Percentiles rank a stretch among this genome's conserved stretches.
Evolutionary conservation across 495 filamentous ascomycete genomes (phyloP).

Genomic region (Xylaria castorea): DNA sequence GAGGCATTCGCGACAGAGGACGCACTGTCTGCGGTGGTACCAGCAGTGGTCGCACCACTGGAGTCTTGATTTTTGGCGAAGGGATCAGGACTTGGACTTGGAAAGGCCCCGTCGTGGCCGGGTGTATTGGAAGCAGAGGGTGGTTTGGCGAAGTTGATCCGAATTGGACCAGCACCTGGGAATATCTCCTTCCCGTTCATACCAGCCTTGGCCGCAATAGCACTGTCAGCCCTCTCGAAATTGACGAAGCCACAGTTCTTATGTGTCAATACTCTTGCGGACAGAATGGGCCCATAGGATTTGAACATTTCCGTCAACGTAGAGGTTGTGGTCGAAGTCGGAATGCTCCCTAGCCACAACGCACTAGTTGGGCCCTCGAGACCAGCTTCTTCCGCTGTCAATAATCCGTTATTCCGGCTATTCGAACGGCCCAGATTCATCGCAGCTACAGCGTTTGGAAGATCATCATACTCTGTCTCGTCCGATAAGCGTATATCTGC

Average conservation of each 20-base stretch:
- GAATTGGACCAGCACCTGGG: constrained; percentile 90
- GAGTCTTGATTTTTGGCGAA: constrained; percentile 62
- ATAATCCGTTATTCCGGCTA: constrained; percentile 61
- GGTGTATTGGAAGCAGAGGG: constrained; percentile 87
- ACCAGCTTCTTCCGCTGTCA: constrained; percentile 73
- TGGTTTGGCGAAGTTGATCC: constrained; percentile 97
- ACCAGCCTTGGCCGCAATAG: constrained; percentile 81
- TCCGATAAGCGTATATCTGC: constrained; percentile 77
- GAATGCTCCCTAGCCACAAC: constrained; percentile 96
- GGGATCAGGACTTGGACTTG: constrained; percentile 95
- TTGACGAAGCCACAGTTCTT: constrained; percentile 99
- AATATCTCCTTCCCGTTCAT: constrained; percentile 98
- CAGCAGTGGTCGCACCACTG: constrained; percentile 51
- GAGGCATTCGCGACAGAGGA: constrained; percentile 45
- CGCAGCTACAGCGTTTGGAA: constrained; percentile 75
- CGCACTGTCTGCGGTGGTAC: constrained; percentile 44
- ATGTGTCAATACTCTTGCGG: constrained; percentile 91
- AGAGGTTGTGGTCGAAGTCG: constrained; percentile 93
- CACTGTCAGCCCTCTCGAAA: constrained; percentile 88
- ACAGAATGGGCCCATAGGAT: constrained; percentile 87
- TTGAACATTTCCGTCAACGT: constrained; percentile 93
- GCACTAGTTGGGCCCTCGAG: constrained; percentile 91
- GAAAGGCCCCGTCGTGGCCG: constrained; percentile 78
- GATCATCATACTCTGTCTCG: constrained; percentile 72
- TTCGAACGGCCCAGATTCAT: constrained; percentile 74